Evolutionary conservation across 768 basidiomycete genomes (phyloP).

Genomic region (Xerocomellus dryophilus): DNA sequence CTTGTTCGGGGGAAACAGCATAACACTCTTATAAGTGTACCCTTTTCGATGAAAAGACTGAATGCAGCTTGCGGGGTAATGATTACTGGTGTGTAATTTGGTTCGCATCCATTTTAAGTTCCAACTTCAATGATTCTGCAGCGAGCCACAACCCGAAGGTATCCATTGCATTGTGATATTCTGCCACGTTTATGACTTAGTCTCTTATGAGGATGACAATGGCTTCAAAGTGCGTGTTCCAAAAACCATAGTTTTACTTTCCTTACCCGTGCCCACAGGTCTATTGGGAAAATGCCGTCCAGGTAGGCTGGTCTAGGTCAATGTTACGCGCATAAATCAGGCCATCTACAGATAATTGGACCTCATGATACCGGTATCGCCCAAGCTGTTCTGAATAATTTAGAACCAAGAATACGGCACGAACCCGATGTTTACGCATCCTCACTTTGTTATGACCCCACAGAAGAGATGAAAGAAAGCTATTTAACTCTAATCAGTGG

Average conservation of each 20-base stretch:
- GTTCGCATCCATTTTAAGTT: not conserved
- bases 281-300: slow-evolving; percentile 87
- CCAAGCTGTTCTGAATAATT: slow-evolving; percentile 55
- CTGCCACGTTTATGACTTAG: not conserved
- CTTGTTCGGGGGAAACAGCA: not conserved
- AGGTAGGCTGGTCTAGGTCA: slow-evolving; percentile 41
- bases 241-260: not conserved
- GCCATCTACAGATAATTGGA: slow-evolving; percentile 61
- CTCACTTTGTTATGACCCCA: slow-evolving; percentile 51
- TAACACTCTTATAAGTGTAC: slow-evolving; percentile 53
- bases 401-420: slow-evolving; percentile 51
- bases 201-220: slow-evolving; percentile 63
- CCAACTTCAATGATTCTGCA: slow-evolving; percentile 22
- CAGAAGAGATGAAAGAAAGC: slow-evolving; percentile 52
- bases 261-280: slow-evolving; percentile 45
- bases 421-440: slow-evolving; percentile 37
- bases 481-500: slow-evolving; percentile 49
- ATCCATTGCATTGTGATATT: not conserved
- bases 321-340: not conserved
- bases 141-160: slow-evolving; percentile 91
- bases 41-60: slow-evolving; percentile 66
- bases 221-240: slow-evolving; percentile 67
- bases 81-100: slow-evolving; percentile 67
- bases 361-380: slow-evolving; percentile 84
- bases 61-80: slow-evolving; percentile 81